Evolutionary conservation across 768 basidiomycete species (phyloP).

Genomic region (Termitomyces eurrhizus): DNA sequence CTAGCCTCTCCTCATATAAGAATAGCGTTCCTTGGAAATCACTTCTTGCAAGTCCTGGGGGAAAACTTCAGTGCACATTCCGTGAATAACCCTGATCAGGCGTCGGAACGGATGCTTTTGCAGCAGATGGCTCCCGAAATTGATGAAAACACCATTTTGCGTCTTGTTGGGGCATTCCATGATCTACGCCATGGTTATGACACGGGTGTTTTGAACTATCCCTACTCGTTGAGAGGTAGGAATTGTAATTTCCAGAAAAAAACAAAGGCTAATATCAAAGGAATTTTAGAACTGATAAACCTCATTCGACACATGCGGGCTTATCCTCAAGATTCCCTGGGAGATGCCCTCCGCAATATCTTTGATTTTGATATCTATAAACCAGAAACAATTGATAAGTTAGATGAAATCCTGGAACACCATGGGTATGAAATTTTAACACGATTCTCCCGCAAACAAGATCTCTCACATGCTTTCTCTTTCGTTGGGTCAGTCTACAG

Average conservation of each 20-base stretch:
- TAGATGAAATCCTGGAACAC: slow-evolving; percentile 52
- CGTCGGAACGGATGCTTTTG: slow-evolving; percentile 58
- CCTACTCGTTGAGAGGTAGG: slow-evolving; percentile 63
- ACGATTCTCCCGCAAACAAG: not conserved
- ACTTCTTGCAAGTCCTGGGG: slow-evolving; percentile 68
- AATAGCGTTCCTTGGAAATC: slow-evolving; percentile 69
- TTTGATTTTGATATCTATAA: slow-evolving; percentile 72
- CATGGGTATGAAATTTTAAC: slow-evolving; percentile 43
- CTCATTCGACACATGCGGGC: slow-evolving; percentile 60
- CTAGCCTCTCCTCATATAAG: not conserved
- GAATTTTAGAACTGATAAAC: slow-evolving; percentile 54
- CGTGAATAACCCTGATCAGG: slow-evolving; percentile 63
- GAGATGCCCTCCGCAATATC: slow-evolving; percentile 57
- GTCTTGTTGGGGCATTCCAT: slow-evolving; percentile 62
- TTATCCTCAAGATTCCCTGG: slow-evolving; percentile 54
- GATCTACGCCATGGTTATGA: slow-evolving; percentile 59
- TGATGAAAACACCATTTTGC: slow-evolving; percentile 44
- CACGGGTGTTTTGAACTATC: slow-evolving; percentile 54
- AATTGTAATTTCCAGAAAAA: not conserved
- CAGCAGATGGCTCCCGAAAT: slow-evolving; percentile 61
- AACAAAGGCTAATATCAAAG: not conserved
- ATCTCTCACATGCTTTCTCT: not conserved
- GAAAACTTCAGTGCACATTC: slow-evolving; percentile 68
- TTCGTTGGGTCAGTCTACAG: slow-evolving; percentile 32
- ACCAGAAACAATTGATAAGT: slow-evolving; percentile 58